These are phyloP conservation scores for California macrophylla DNA, from an alignment of 441 rosid genomes.

Conservation along the genomic window DNA sequence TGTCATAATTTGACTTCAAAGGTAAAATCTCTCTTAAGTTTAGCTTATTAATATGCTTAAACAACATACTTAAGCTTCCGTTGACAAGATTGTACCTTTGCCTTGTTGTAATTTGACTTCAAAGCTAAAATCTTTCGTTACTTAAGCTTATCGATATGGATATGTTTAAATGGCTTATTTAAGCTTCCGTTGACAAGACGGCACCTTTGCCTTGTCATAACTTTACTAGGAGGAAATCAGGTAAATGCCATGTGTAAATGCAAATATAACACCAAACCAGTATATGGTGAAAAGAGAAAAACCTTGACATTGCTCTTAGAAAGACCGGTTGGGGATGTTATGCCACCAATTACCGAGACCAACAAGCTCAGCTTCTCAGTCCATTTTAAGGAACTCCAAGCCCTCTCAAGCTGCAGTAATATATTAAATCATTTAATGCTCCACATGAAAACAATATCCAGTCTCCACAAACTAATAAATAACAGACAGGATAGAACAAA, in stretches of 20 bases:
- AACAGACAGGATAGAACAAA: neutral
- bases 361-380: slow-evolving; percentile 45
- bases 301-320: slow-evolving; percentile 40
- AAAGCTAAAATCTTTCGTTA: too few relatives aligned
- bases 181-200: neutral
- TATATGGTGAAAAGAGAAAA: slow-evolving; percentile 6
- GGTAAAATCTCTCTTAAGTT: too few relatives aligned
- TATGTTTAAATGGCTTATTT: too few relatives aligned
- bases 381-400: slow-evolving; percentile 64
- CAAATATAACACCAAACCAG: neutral
- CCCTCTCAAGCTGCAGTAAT: slow-evolving; percentile 56
- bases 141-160: too few relatives aligned
- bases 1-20: too few relatives aligned
- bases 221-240: neutral
- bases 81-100: too few relatives aligned
- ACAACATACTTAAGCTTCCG: too few relatives aligned
- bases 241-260: neutral
- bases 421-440: neutral
- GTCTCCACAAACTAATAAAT: neutral
- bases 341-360: slow-evolving; percentile 43
- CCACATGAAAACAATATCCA: neutral
- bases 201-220: neutral
- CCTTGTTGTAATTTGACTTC: too few relatives aligned
- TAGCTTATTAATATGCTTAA: too few relatives aligned
- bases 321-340: slow-evolving; percentile 39